phyloP scores from a whole-genome alignment of 352 stramenopile genomes.

The Globisporangium paroecandrum region DNA sequence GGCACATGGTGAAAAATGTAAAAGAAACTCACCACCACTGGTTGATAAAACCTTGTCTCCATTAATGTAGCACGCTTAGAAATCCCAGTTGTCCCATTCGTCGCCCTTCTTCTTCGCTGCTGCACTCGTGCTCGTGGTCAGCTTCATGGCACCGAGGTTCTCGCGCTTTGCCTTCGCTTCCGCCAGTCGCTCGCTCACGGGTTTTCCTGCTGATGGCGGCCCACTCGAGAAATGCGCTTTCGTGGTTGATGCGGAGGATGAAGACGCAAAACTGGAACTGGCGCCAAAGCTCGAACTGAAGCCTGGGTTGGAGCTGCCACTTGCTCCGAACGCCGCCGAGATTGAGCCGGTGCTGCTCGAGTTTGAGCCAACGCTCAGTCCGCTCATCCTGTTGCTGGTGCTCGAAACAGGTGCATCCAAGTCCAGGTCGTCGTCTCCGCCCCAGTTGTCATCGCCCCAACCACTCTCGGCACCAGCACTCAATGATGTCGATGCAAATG shows the following conservation, averaged over 20 bases:
- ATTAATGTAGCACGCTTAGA: conserved; percentile 27
- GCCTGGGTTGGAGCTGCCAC: conserved; percentile 15
- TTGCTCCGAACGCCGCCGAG: conserved; percentile 13
- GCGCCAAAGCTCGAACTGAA: conserved; percentile 11
- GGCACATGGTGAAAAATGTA: background rate
- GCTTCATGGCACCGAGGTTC: conserved; percentile 55
- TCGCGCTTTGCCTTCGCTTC: conserved; percentile 61
- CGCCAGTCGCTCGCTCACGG: conserved; percentile 44
- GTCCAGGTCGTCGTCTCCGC: conserved; percentile 45
- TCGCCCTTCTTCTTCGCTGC: conserved; percentile 48
- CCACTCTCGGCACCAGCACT: conserved; percentile 26
- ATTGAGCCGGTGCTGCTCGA: background rate
- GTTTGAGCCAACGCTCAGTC: conserved; percentile 6
- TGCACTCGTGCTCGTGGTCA: conserved; percentile 22
- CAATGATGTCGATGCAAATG: conserved; percentile 23
- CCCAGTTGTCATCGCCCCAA: conserved; percentile 74
- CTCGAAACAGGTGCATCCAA: conserved; percentile 20
- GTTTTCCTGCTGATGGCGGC: conserved; percentile 24
- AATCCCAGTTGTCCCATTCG: conserved; percentile 82
- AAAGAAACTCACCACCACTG: background rate
- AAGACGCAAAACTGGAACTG: conserved; percentile 14
- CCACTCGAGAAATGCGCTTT: conserved; percentile 13
- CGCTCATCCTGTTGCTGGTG: background rate
- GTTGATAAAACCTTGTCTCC: background rate
- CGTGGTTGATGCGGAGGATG: conserved; percentile 11